These are phyloP conservation scores for Scleroderma citrinum DNA, from an alignment of 768 basidiomycete genomes.

Conservation along the genomic window DNA sequence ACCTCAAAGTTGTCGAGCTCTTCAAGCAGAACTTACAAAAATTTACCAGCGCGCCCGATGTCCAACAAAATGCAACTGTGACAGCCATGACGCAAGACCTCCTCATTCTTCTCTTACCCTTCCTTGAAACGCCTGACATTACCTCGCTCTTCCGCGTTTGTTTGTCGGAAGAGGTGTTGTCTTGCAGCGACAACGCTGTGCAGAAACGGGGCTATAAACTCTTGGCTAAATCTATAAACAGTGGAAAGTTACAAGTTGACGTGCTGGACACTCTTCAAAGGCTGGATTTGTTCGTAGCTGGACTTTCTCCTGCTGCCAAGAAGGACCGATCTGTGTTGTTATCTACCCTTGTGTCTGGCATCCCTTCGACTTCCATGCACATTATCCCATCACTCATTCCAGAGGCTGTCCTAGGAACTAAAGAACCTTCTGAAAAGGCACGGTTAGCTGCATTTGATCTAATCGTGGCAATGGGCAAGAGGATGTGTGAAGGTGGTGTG, in stretches of 20 bases:
- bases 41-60: conserved; percentile 27
- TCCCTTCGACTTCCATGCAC: conserved; percentile 71
- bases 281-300: conserved; percentile 59
- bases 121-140: conserved; percentile 58
- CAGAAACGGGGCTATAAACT: conserved; percentile 96
- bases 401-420: conserved; percentile 91
- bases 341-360: conserved; percentile 54
- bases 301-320: conserved; percentile 79
- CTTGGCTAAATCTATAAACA: conserved; percentile 67
- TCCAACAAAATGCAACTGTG: conserved; percentile 36
- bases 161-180: conserved; percentile 61
- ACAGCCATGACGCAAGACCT: conserved; percentile 75
- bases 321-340: conserved; percentile 87
- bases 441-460: conserved; percentile 86
- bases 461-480: conserved; percentile 85
- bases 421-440: conserved; percentile 93
- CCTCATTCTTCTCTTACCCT: conserved; percentile 75
- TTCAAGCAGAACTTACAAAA: conserved; percentile 58
- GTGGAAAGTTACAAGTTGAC: conserved; percentile 48
- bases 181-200: conserved; percentile 75
- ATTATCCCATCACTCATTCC: conserved; percentile 86
- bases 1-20: conserved; percentile 66
- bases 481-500: conserved; percentile 83
- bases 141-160: conserved; percentile 62
- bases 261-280: conserved; percentile 56